Evolutionary conservation across 2,329 filamentous ascomycete species (phyloP), one percentile per base, ranked within the genome.

Genomic region (Aspergillus glaucus): DNA sequence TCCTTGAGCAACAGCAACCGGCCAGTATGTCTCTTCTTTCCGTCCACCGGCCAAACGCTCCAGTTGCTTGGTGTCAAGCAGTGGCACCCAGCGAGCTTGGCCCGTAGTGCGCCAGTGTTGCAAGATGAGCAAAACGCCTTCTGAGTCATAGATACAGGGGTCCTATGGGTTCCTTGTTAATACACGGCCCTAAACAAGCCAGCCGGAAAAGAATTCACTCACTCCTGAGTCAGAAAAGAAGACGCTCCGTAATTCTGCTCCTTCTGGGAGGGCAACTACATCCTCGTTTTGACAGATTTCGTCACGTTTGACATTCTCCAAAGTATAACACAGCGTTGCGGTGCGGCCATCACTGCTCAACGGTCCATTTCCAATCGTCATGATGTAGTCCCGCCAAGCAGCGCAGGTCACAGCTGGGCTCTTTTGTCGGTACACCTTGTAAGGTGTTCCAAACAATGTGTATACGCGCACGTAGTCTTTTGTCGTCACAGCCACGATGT

Each of bases 241-340:
- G 36, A 95, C 85, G 50, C 81, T 90, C 61, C 85, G 85, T 21
- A 97, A 71, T 1, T 82, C 84, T 4, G 81, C 82, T 4, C 84
- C 85, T 44, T 86, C 81, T 0, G 88, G 83, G 3, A 98, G 75
- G 2, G 93, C 90, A 3, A 98, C 85, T 0, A 88, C 85, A 62
- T 98, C 94, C 63, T 96, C 89, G 56, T 86, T 94, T 65, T 98
- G 93, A 66, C 87, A 92, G n/a, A 91, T 84, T 64, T 96, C 88
- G 62, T 96, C 91, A 43, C 88, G 80, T 70, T 94, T 94, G 58
- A 97, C 81, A 64, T 98, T 95, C 64, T 97, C 88, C 60, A 98
- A 92, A 0, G 88, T 91, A 72, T 97, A 98, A 7, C 88, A 75
- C 22, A 98, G 78, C 40, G 85, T 84, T 0, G 89, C 84, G 49